These are phyloP conservation scores for Balamuthia mandrillaris DNA, from an alignment of 208 protist species.

Conservation along the genomic window DNA sequence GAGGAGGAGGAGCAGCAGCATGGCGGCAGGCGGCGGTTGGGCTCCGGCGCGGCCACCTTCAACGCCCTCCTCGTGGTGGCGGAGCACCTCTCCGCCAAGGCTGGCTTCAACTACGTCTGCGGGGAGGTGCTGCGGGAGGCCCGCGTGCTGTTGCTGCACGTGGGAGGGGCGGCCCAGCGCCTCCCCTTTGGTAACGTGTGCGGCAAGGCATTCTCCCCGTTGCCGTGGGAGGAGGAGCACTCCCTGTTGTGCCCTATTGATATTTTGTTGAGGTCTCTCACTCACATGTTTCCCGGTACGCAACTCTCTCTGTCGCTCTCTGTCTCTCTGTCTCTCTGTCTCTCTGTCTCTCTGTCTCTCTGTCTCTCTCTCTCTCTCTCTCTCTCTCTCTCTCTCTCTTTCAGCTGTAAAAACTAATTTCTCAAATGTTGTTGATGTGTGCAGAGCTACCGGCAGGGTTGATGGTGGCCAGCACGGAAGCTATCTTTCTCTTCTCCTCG, in stretches of 20 bases:
- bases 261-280: background rate
- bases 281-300: background rate
- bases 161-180: background rate
- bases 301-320: background rate
- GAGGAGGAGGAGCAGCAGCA: too few species aligned
- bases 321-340: too few species aligned
- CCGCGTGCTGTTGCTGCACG: background rate
- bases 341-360: too few species aligned
- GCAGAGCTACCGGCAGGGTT: background rate
- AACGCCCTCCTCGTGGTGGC: constrained; percentile 31
- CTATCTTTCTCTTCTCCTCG: too few species aligned
- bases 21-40: too few species aligned
- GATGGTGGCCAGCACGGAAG: constrained; percentile 1
- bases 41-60: constrained; percentile 23
- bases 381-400: too few species aligned
- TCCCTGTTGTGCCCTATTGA: background rate
- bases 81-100: constrained; percentile 26
- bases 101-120: constrained; percentile 28
- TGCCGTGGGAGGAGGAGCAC: background rate
- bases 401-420: too few species aligned
- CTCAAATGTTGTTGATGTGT: background rate
- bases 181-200: background rate
- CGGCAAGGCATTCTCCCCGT: background rate
- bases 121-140: background rate
- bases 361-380: background rate